These are phyloP conservation scores for Botrytis deweyae DNA, from an alignment of 2,329 filamentous ascomycete species.

Conservation along the genomic window DNA sequence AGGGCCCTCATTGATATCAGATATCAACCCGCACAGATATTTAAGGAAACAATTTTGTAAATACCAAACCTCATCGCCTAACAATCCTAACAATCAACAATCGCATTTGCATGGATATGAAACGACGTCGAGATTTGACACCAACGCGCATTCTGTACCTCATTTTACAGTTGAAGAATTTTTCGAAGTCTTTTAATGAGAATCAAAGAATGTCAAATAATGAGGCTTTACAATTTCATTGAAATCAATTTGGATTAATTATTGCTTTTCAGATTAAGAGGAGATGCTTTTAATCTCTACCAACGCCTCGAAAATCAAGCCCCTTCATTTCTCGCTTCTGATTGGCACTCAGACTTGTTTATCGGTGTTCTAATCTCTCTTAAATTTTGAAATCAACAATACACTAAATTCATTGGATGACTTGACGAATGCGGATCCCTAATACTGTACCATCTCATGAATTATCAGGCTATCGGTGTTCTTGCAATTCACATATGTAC, in stretches of 20 bases:
- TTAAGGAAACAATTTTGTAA: not conserved
- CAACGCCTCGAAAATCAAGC: not conserved
- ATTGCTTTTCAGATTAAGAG: not conserved
- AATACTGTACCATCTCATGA: not conserved
- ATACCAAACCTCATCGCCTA: conserved; percentile 3
- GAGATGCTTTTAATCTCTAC: not conserved
- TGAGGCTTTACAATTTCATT: not conserved
- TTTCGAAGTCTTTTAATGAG: not conserved
- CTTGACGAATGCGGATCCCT: not conserved
- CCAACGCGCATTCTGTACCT: not conserved
- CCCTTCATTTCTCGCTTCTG: conserved; percentile 13
- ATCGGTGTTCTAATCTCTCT: not conserved
- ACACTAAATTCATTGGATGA: not conserved
- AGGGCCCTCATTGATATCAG: not conserved
- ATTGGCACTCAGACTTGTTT: not conserved
- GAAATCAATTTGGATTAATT: not conserved
- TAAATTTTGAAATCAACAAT: not conserved
- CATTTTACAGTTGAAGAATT: not conserved
- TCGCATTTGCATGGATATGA: not conserved
- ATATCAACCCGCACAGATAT: not conserved
- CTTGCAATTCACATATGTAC: not conserved
- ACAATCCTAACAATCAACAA: not conserved
- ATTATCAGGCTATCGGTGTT: not conserved
- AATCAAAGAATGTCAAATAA: not conserved
- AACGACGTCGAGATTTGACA: not conserved